Evolutionary conservation across 1,284 basidiomycete species (phyloP).

Genomic region (Naganishia liquefaciens): DNA sequence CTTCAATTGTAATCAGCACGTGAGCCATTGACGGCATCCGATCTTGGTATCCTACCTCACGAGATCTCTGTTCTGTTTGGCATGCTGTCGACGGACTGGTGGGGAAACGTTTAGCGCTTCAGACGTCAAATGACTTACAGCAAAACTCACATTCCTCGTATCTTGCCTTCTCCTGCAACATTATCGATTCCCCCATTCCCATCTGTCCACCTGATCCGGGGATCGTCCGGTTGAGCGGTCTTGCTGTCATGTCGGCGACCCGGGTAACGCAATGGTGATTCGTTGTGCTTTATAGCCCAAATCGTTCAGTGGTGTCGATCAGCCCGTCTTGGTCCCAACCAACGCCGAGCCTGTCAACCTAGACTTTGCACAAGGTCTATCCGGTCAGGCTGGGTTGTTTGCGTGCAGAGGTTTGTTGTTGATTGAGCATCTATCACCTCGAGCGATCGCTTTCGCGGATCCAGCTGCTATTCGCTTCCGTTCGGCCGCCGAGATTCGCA

Average conservation of each 20-base stretch:
- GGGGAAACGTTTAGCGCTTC: neutral
- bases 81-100: slow-evolving; percentile 43
- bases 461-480: too few species aligned
- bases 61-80: slow-evolving; percentile 47
- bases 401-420: slow-evolving; percentile 21
- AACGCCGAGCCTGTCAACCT: too few species aligned
- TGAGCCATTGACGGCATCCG: too few species aligned
- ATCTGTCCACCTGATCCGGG: slow-evolving; percentile 11
- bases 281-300: neutral
- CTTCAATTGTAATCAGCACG: slow-evolving; percentile 30
- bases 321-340: too few species aligned
- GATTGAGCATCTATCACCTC: slow-evolving; percentile 16
- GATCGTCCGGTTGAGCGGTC: slow-evolving; percentile 19
- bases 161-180: slow-evolving; percentile 24
- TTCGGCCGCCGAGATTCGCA: neutral
- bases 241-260: slow-evolving; percentile 14
- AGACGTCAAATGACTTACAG: neutral
- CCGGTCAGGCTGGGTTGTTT: slow-evolving; percentile 3
- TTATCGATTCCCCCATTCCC: slow-evolving; percentile 16
- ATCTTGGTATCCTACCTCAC: slow-evolving; percentile 37
- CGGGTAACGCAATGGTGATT: neutral
- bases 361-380: too few species aligned
- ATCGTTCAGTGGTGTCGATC: too few species aligned
- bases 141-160: slow-evolving; percentile 22
- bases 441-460: slow-evolving; percentile 6